Conservation (phyloP, 192 early-diverging fungal genomes). For the Mortierella claussenii region DNA sequence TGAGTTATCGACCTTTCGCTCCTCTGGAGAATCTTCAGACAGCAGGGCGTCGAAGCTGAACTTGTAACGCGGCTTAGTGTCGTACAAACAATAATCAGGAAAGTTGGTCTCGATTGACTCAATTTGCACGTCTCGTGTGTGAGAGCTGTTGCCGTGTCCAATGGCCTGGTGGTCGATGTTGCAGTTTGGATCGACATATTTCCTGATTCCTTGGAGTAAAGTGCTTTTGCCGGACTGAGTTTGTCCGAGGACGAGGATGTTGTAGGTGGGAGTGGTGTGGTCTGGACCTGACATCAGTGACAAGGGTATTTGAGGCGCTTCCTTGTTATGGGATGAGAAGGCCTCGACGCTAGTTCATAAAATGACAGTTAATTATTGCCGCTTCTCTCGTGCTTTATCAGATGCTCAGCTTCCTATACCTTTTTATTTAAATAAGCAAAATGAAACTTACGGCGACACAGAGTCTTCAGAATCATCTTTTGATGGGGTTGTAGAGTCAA, state of each 20-base stretch:
- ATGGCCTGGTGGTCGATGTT: not conserved
- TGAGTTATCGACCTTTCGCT: not conserved
- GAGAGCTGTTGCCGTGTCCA: not conserved
- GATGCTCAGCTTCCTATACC: too few relatives aligned
- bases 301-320: too few relatives aligned
- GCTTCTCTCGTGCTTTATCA: too few relatives aligned
- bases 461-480: too few relatives aligned
- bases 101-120: not conserved
- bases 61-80: not conserved
- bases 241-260: slow-evolving; percentile 13
- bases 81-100: not conserved
- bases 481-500: too few relatives aligned
- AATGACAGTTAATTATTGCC: too few relatives aligned
- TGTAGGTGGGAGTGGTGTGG: not conserved
- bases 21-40: not conserved
- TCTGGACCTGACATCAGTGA: too few relatives aligned
- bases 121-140: not conserved
- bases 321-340: too few relatives aligned
- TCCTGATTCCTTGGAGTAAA: not conserved
- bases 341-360: too few relatives aligned
- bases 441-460: too few relatives aligned
- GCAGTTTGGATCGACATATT: slow-evolving; percentile 6
- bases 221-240: slow-evolving; percentile 14
- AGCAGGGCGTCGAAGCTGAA: not conserved
- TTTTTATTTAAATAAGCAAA: too few relatives aligned